Evolutionary conservation across 805 yeast genomes (phyloP), one percentile per base, ranked within the genome.

Genomic region (Ogataea henricii): DNA sequence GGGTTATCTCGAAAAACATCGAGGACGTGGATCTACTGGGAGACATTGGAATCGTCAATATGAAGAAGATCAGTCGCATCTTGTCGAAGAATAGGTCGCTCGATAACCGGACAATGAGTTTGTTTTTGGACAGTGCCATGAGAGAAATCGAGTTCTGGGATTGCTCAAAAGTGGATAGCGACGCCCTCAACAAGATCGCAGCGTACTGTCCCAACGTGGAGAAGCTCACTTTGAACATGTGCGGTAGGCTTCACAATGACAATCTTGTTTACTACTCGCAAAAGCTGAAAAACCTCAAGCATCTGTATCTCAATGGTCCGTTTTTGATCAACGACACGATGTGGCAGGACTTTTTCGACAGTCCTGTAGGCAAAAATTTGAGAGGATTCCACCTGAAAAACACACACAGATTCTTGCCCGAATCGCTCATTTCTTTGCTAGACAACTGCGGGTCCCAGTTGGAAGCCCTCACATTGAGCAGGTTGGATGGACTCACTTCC

Each of bases 161-260:
- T 67, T 94, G 99, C 64, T 89, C 97, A 0, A 82, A 81, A 41
- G 73, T 94, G 14, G 79, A 81, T 20, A 74, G 77, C 34, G 85
- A 79, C 51, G 78, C 94, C 0, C 76, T 84, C 51, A 77, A 79
- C 56, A 74, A 81, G 53, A 80, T 94, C 32, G 90, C 91, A 0
- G 74, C 95, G 0, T 85, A 70, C 62, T 88, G 96, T 56, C 96
- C 97, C 0, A 73, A 83, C 22, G 52, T 94, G 3, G 82, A 78
- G 54, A 65, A 73, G 1, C 64, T 94, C 37, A 84, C 84, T 0
- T 69, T 94, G 38, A 81, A 82, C 49, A 92, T 91, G 97, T 92
- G 98, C 71, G 99, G 99, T 4, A 91, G 87, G 56, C 69, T 94
- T 34, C 89, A 86, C 57, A 87, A 87, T 62, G 90, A 85, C 53